Percentiles rank a stretch among this genome's conserved stretches.
Evolutionary conservation across 2,329 filamentous ascomycete species (phyloP).

Genomic region (Penicillium sp.): DNA sequence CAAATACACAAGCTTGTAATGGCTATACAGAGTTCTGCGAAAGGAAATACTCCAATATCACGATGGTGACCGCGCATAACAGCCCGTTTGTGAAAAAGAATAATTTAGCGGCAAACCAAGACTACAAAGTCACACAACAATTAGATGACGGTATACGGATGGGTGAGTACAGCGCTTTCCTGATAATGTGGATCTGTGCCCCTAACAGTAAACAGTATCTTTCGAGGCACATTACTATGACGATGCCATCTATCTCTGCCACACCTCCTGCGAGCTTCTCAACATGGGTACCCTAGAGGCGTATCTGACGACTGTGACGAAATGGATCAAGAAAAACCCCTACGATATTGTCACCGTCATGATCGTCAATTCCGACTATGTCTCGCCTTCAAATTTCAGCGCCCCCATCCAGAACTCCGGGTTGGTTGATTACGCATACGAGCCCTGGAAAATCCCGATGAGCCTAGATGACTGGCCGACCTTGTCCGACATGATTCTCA

Average conservation of each 20-base stretch:
- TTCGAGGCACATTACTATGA: constrained; percentile 3
- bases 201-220: neutral
- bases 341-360: neutral
- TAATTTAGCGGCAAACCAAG: neutral
- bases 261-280: neutral
- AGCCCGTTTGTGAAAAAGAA: constrained; percentile 3
- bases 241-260: constrained; percentile 1
- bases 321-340: constrained; percentile 1
- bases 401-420: neutral
- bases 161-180: neutral
- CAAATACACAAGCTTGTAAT: neutral
- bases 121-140: neutral
- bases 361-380: constrained; percentile 1
- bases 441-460: neutral
- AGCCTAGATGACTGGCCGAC: neutral
- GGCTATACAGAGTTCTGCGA: neutral
- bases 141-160: neutral
- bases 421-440: neutral
- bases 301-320: neutral
- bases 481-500: neutral
- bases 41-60: constrained; percentile 1
- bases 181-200: neutral
- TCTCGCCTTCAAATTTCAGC: neutral
- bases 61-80: constrained; percentile 2
- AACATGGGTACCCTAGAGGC: constrained; percentile 1